These are phyloP conservation scores for Rhododendron mucronatum DNA, from an alignment of 148 eudicot species.

Conservation along the genomic window DNA sequence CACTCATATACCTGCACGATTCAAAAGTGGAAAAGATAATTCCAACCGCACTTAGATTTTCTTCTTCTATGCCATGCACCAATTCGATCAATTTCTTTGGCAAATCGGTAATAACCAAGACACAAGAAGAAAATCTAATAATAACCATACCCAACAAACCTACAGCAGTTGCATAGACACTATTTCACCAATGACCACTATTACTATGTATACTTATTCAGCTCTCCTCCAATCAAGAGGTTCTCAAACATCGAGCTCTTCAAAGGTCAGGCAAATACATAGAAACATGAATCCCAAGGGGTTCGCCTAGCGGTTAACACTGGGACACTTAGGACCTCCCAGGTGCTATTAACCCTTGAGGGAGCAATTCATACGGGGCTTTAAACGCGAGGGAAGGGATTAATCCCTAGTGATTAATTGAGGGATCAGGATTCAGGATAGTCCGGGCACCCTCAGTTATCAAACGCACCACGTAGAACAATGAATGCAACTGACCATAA, in stretches of 20 bases:
- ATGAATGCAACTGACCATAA: neutral
- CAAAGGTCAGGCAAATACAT: neutral
- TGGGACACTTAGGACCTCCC: neutral
- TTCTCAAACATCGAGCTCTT: neutral
- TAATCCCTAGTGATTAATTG: neutral
- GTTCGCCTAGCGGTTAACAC: neutral
- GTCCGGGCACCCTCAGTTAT: neutral
- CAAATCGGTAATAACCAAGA: neutral
- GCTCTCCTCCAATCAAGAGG: neutral
- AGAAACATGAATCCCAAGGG: neutral
- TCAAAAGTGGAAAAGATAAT: neutral
- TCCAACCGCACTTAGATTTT: neutral
- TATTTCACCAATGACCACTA: neutral
- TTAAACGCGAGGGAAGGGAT: neutral
- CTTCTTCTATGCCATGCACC: neutral
- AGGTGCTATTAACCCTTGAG: neutral
- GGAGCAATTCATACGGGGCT: neutral
- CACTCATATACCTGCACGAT: slow-evolving; percentile 67
- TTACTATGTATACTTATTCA: neutral
- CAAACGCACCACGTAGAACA: neutral
- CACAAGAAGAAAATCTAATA: neutral
- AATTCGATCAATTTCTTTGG: neutral
- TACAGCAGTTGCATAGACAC: neutral
- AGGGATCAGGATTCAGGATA: neutral
- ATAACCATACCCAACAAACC: neutral